A percentile compares a stretch with the other conserved stretches of the same genome.
Evolutionary conservation across 306 rosid species (phyloP).

Genomic region (Cucurbita moschata): DNA sequence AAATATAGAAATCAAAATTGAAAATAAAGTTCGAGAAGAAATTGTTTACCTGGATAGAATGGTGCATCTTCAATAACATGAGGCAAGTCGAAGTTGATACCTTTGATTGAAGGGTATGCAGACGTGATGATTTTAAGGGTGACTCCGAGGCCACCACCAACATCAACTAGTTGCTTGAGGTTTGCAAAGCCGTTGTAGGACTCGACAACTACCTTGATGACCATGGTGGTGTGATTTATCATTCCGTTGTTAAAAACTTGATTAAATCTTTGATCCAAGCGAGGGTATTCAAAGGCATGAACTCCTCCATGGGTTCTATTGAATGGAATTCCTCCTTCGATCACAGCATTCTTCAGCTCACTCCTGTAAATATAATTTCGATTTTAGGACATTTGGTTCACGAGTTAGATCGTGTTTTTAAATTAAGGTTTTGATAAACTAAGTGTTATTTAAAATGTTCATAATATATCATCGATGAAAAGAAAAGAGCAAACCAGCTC

Average conservation of each 20-base stretch:
- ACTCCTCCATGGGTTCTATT: constrained; percentile 21
- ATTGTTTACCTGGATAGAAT: constrained; percentile 22
- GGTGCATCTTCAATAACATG: constrained; percentile 36
- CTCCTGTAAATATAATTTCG: constrained; percentile 7
- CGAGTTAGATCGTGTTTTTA: too few species aligned
- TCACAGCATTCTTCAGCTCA: constrained; percentile 21
- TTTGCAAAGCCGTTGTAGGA: constrained; percentile 29
- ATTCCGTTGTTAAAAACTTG: constrained; percentile 32
- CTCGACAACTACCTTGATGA: constrained; percentile 21
- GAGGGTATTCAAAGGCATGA: constrained; percentile 21
- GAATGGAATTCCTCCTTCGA: constrained; percentile 29
- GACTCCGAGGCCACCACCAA: not conserved
- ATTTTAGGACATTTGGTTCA: not conserved
- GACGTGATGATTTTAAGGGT: constrained; percentile 32
- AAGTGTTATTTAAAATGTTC: too few species aligned
- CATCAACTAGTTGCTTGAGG: constrained; percentile 35
- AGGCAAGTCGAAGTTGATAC: constrained; percentile 26
- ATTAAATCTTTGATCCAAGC: constrained; percentile 9
- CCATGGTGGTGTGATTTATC: constrained; percentile 22
- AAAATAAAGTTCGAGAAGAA: not conserved
- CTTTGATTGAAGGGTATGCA: constrained; percentile 32
- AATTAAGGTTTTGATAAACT: too few species aligned
- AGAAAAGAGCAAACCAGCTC: constrained; percentile 15
- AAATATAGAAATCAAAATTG: too few species aligned
- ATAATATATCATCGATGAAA: too few species aligned